Evolutionary conservation across 345 rosid species (phyloP).

Genomic region (Boechera stricta): DNA sequence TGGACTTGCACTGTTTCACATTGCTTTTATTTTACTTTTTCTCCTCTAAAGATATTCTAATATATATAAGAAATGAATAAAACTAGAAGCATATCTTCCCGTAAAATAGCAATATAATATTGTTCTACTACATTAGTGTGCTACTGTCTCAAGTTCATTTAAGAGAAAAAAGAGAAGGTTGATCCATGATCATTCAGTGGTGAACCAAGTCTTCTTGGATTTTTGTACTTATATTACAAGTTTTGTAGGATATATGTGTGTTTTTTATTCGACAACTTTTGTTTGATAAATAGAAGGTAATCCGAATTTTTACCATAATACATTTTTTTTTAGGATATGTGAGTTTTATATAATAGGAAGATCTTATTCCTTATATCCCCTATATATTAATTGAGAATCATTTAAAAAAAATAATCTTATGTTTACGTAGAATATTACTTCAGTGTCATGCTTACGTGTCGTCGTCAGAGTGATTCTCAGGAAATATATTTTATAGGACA

Average conservation of each 20-base stretch:
- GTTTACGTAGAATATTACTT: no score
- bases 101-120: background rate
- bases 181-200: background rate
- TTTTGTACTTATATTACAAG: background rate
- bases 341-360: background rate
- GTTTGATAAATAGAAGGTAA: no score
- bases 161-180: background rate
- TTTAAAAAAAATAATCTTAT: no score
- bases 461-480: no score
- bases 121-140: background rate
- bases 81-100: background rate
- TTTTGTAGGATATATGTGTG: background rate
- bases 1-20: constrained; percentile 26
- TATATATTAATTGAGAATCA: no score
- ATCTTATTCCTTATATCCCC: background rate
- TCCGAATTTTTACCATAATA: no score
- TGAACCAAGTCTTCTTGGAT: background rate
- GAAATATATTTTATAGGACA: no score
- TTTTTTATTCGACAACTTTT: background rate
- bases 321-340: no score
- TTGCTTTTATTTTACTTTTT: constrained; percentile 26
- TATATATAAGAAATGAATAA: background rate
- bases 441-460: no score
- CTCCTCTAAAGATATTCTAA: background rate
- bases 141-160: background rate